phyloP scores from a whole-genome alignment of 2,329 filamentous ascomycete species.

The Emericellopsis cladophorae region DNA sequence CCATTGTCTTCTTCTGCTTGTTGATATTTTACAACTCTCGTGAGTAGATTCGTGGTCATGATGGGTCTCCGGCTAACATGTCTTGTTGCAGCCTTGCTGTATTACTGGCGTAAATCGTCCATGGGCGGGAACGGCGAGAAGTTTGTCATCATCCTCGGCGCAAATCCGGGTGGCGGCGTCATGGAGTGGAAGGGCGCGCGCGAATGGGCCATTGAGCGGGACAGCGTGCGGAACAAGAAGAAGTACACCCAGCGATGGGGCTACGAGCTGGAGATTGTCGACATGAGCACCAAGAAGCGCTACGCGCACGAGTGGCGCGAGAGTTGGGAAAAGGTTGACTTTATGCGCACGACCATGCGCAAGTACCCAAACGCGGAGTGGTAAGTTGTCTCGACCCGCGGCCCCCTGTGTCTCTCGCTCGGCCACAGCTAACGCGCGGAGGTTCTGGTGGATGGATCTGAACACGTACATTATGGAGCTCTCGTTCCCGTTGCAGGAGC shows the following conservation, averaged over 20 bases:
- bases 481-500: slow-evolving; percentile 73
- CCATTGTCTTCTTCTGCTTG: slow-evolving; percentile 47
- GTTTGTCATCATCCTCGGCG: slow-evolving; percentile 83
- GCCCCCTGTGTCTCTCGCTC: background rate
- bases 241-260: slow-evolving; percentile 81
- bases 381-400: slow-evolving; percentile 38
- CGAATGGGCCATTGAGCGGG: slow-evolving; percentile 96
- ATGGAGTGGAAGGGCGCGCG: slow-evolving; percentile 98
- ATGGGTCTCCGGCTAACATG: background rate
- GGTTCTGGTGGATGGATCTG: slow-evolving; percentile 98
- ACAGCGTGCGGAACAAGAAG: slow-evolving; percentile 91
- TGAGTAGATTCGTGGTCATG: slow-evolving; percentile 33
- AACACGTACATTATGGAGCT: slow-evolving; percentile 99
- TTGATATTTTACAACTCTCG: slow-evolving; percentile 60
- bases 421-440: slow-evolving; percentile 20
- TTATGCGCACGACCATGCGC: slow-evolving; percentile 72
- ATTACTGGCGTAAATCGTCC: slow-evolving; percentile 58
- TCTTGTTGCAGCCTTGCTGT: slow-evolving; percentile 30
- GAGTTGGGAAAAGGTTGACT: slow-evolving; percentile 98
- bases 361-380: slow-evolving; percentile 96
- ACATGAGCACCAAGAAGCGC: slow-evolving; percentile 97
- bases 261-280: slow-evolving; percentile 89
- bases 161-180: slow-evolving; percentile 90
- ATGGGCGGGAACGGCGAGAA: slow-evolving; percentile 77
- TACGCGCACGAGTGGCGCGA: slow-evolving; percentile 99